Evolutionary conservation across 805 yeast genomes (phyloP).

Genomic region (Kazachstania taianensis): DNA sequence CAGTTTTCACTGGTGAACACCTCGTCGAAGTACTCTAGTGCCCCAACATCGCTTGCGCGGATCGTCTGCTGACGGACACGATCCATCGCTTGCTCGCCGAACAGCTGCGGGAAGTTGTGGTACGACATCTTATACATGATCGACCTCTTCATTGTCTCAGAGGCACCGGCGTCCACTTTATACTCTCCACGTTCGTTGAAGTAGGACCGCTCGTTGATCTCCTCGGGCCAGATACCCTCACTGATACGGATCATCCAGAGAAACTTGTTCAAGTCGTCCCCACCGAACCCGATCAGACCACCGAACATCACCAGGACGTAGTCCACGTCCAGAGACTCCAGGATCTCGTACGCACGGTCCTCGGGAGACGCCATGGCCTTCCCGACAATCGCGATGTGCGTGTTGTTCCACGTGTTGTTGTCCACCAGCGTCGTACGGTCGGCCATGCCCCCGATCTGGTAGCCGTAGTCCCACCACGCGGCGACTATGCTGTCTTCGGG

Average conservation of each 20-base stretch:
- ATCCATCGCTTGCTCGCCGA: conserved; percentile 49
- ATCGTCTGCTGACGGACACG: conserved; percentile 83
- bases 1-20: conserved; percentile 93
- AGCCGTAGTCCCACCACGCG: conserved; percentile 99
- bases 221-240: conserved; percentile 99
- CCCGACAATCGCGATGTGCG: conserved; percentile 98
- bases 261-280: conserved; percentile 94
- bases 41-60: conserved; percentile 38
- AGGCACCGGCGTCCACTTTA: conserved; percentile 71
- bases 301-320: conserved; percentile 90
- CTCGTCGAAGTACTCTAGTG: conserved; percentile 76
- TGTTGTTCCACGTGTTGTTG: conserved; percentile 98
- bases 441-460: conserved; percentile 99
- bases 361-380: conserved; percentile 92
- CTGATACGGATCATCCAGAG: conserved; percentile 98
- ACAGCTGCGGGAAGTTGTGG: conserved; percentile 72
- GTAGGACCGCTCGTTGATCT: conserved; percentile 72
- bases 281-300: conserved; percentile 84
- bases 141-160: conserved; percentile 78
- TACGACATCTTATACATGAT: conserved; percentile 92
- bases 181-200: conserved; percentile 84
- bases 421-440: conserved; percentile 97
- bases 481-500: conserved; percentile 91
- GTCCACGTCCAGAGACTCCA: conserved; percentile 88
- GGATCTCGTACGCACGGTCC: conserved; percentile 77